Percentiles rank a stretch among this genome's conserved stretches.
Evolutionary conservation across 306 rosid species (phyloP).

Genomic region (Rubus idaeus): DNA sequence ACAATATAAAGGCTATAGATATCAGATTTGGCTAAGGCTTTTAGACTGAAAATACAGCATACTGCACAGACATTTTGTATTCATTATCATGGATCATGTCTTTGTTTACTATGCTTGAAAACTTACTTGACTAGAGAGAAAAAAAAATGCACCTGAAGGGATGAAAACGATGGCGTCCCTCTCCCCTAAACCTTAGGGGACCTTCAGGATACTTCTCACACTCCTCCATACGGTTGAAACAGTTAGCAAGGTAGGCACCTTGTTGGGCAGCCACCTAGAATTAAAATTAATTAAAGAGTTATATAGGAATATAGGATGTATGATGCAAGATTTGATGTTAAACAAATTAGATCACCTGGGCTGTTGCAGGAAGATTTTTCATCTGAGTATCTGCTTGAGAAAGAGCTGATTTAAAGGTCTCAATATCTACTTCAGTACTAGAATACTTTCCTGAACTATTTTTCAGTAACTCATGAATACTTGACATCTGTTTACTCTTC

Average conservation of each 20-base stretch:
- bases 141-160: constrained; percentile 50
- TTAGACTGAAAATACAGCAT: not conserved
- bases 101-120: not conserved
- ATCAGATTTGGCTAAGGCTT: not conserved
- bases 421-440: constrained; percentile 48
- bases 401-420: constrained; percentile 58
- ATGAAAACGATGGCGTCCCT: constrained; percentile 66
- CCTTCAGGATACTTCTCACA: constrained; percentile 63
- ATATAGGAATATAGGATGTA: not conserved
- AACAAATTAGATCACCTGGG: constrained; percentile 48
- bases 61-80: not conserved
- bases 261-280: constrained; percentile 86
- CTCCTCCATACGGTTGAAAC: constrained; percentile 45
- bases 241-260: constrained; percentile 67
- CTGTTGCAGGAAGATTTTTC: constrained; percentile 84
- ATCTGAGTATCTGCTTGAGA: constrained; percentile 64
- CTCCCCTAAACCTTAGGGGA: constrained; percentile 60
- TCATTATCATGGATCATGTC: not conserved
- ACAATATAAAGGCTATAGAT: not conserved
- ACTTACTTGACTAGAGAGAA: not conserved
- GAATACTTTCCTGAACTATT: constrained; percentile 26
- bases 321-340: not conserved
- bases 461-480: constrained; percentile 53
- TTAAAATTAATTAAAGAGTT: not conserved
- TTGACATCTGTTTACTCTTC: constrained; percentile 43